Evolutionary conservation across 2,329 filamentous ascomycete species (phyloP), one percentile per base, ranked within the genome.

Genomic region (Parafenestella ontariensis): DNA sequence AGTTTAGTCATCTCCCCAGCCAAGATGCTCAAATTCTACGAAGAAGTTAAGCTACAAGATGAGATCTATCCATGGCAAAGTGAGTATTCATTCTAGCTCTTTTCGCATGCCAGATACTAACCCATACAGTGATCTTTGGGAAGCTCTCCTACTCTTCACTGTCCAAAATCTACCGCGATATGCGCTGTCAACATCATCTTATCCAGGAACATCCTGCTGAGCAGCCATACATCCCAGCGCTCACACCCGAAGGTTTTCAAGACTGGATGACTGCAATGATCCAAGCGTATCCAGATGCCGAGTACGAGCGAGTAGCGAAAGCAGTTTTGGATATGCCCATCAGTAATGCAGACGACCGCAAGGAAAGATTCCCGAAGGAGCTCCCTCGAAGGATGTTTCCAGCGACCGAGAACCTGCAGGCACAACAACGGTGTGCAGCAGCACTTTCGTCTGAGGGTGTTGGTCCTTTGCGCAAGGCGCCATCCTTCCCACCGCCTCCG

Each of bases 331-430:
- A 88, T 40, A 85, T 93, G 74, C 89, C 91, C 0, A 89, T 96
- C 64, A 87, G 73, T 65, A 86, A 88, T 49, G 81, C 86, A 0
- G 80, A 82, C 49, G 84, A 89, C 43, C 84, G 82, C 59, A 86
- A 84, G 10, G 90, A 93, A 73, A 82, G 89, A 2, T 88, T 96
- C 49, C 92, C 92, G 0, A 92, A 91, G 60, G 88, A 92, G 63
- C 82, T 96, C 2, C 88, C 90, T 1, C 82, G 91, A 36, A 83
- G 89, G 46, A 80, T 95, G 3, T 85, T 96, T 34, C 92, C 92
- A 0, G 77, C 79, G 0, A 73, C 75, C 7, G 79, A 83, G 1
- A 85, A 91, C 61, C 66, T 82, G 0, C 78, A 83, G 28, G 78
- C 85, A 0, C 83, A 86, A 50, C 84, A 87, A 56, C 77, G 85